Evolutionary conservation across 257 asterid species (phyloP), one percentile per base, ranked within the genome.

Genomic region (Phtheirospermum japonicum): DNA sequence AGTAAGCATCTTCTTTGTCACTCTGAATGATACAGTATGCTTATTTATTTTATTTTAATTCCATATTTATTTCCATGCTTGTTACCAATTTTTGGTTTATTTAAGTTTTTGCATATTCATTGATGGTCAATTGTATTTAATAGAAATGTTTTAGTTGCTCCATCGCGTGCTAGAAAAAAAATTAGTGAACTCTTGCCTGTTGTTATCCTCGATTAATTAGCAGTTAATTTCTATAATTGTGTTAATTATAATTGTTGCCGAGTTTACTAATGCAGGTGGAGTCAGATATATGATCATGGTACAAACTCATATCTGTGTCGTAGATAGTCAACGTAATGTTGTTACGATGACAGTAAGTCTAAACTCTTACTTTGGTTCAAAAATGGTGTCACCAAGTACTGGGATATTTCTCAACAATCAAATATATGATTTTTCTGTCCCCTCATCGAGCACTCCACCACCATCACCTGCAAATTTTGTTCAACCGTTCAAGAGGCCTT

Each of bases 391-490:
- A 14, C 75, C 74, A 9, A 68, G 80, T n/a, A 82, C 89, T 2
- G 89, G 89, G 26, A 79, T 79, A 37, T 39, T 79, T 50, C 85
- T 82, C 4, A 82, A 82, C 74, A 80, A 79, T 59, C 85, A 82
- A 43, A 79, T 82, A 83, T 75, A 65, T 52, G 83, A 79, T 57
- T 82, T 82, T 64, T 74, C 85, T 30, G 36, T 59, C 54, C 78
- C 88, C 26, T 46, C 5, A 53, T 64, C 72, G 43, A 45, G 63
- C 66, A 28, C 20, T 7, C 66, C 55, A 65, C 78, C 76, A 13
- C 79, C 83, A 10, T 77, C 85, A 13, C 83, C 82, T 11, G 68
- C 77, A 7, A 82, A 82, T 71, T 79, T 72, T 55, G 64, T 79
- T 62, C 37, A n/a, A 31, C 82, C 85, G 5, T 76, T 61, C 42